Base-by-base conservation (phyloP, 75 land plant genomes). In the Larix kaempferi region DNA sequence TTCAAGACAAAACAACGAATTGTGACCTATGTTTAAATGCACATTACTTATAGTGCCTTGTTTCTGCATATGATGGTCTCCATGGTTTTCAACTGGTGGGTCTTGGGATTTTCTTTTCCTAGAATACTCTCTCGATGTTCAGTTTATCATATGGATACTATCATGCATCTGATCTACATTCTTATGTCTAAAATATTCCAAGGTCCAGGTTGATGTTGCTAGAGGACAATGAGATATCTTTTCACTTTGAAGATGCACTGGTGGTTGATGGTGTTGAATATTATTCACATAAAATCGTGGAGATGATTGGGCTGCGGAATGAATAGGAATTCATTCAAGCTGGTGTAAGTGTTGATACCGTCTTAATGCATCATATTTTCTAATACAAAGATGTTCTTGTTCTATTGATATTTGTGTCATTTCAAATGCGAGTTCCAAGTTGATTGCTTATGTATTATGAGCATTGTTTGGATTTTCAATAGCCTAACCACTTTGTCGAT, bases 271-370 rank as follows among this genome's bases (percentile, higher is more conserved):
- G 88, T 22, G 91, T 89, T 35, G 94, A 92, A 82, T 91, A 89
- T 61, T 94, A 94, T 77, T 84, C 95, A 3, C 93, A 91, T 78
- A 93, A 91, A 74, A 88, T 93, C 74, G 93, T 89, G 56, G 91
- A 87, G 74, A 90, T 92, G 90, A 86, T 92, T 82, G 90, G 87
- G 49, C 84, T 94, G 57, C 84, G 89, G 73, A 92, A 85, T 78
- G 84, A 86, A 49, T 86, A 89, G 17, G 75, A 81, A 63, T 86
- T 94, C 66, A 82, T 75, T 44, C 83, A 86, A 58, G 87, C 86
- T 85, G 95, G 95, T 74, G 92, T 90, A 66, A 78, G 94, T 86
- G 37, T 54, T 23, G 0, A 29, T 29, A 29, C 1, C 0, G 0
- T 29, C 33, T 29, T 29, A 29, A 0, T 29, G 33, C 33, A 29